phyloP scores from a whole-genome alignment of 1,284 basidiomycete species.

The Ganoderma meredithae region DNA sequence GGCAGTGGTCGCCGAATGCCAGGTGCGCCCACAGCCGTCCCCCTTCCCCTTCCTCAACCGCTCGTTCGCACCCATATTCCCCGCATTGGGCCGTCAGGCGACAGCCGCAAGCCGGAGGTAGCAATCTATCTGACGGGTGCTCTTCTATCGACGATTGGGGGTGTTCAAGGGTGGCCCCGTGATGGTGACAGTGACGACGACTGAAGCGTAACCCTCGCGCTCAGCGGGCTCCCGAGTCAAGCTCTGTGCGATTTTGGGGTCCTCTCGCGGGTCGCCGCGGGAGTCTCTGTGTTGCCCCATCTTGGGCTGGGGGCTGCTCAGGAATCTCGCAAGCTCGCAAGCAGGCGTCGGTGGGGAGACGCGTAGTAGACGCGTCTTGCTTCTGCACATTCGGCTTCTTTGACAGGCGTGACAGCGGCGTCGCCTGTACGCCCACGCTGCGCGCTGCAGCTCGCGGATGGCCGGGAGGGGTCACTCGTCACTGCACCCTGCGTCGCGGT shows the following conservation, averaged over 20 bases:
- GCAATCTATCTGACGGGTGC: neutral
- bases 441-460: neutral
- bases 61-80: constrained; percentile 18
- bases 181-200: neutral
- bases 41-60: constrained; percentile 14
- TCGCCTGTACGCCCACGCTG: neutral
- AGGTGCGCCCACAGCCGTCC: constrained; percentile 10
- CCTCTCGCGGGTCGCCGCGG: no score
- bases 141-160: constrained; percentile 4
- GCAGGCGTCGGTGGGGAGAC: neutral
- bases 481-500: neutral
- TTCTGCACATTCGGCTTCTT: neutral
- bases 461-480: neutral
- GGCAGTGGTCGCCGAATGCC: neutral
- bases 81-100: constrained; percentile 2
- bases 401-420: constrained; percentile 2
- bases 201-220: neutral
- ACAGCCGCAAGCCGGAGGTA: constrained; percentile 2
- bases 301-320: neutral
- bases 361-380: neutral
- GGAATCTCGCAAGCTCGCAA: neutral
- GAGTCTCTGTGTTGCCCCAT: neutral
- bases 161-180: neutral
- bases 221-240: neutral
- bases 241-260: no score